Base-by-base conservation (phyloP, 1,284 basidiomycete species). In the Heliocybe sulcata region DNA sequence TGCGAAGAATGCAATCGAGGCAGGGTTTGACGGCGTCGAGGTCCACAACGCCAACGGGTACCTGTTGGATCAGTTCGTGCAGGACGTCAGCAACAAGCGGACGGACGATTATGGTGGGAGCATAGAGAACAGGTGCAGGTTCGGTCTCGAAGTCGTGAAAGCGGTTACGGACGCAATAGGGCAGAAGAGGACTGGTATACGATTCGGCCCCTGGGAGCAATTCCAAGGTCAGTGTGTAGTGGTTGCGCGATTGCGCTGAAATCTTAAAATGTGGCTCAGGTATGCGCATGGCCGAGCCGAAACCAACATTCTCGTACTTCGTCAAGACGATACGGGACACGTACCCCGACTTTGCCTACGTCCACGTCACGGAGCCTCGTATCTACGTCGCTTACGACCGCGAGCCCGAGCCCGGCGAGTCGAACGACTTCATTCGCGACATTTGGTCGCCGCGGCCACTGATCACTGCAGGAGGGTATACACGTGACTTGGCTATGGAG, bases 81-180 rank as follows among this genome's bases (percentile, higher is more conserved):
- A 78, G 58, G 69, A 73, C 35, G 60, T 67, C 3, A 61, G 68
- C 38, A 83, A 83, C 67, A 65, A 73, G 23, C 71, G 81, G 38
- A 77, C 74, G 10, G 83, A 85, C 63, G 64, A 69, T 31, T 85
- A 80, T 64, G 82, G 82, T 3, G 82, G 81, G 1, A 73, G 71
- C 14, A 56, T 81, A 26, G 76, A 80, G 64, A 80, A 78, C 61
- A 68, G 83, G 45, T 61, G 69, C 0, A 69, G 76, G 12, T 83
- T 85, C 56, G 66, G 70, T 0, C 67, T 81, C 52, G 71, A 72
- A 59, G 72, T 80, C 3, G 64, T 80, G 25, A 72, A 77, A 20
- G 72, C 69, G 0, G 61, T 79, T 2, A 64, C 60, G 0, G 54
- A 65, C 2, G 69, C 66, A 12, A 59, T 79, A 3, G 77, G 76